Percentiles rank a stretch among this genome's conserved stretches.
phyloP scores from a whole-genome alignment of 768 basidiomycete species.

The Neoboletus brunneissimus region DNA sequence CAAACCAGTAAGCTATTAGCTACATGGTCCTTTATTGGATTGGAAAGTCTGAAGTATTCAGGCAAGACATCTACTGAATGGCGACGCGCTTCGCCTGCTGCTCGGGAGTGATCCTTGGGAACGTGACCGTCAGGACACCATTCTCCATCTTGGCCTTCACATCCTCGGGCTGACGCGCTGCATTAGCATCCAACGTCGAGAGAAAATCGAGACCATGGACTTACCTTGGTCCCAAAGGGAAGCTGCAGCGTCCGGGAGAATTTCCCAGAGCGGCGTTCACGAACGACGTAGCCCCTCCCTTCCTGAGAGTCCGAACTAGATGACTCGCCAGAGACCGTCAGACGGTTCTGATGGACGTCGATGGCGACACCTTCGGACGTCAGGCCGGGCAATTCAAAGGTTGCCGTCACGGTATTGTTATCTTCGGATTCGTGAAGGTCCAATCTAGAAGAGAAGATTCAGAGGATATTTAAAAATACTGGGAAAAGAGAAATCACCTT shows the following conservation, averaged over 20 bases:
- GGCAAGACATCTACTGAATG: neutral
- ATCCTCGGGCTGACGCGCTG: constrained; percentile 35
- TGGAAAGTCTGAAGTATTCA: neutral
- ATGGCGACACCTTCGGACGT: constrained; percentile 47
- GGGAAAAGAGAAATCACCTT: too few species aligned
- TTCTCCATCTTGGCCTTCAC: constrained; percentile 48
- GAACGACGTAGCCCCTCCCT: constrained; percentile 40
- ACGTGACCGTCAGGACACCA: constrained; percentile 45
- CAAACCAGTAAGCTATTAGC: neutral
- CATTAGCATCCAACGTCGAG: neutral
- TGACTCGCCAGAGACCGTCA: constrained; percentile 48
- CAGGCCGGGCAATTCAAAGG: constrained; percentile 56
- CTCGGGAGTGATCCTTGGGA: constrained; percentile 44
- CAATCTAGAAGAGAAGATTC: too few species aligned
- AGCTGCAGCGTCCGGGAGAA: constrained; percentile 46
- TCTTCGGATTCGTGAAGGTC: constrained; percentile 46
- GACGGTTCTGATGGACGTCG: constrained; percentile 44
- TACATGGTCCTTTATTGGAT: neutral
- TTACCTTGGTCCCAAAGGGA: constrained; percentile 46
- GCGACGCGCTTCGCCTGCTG: constrained; percentile 41
- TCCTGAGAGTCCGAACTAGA: constrained; percentile 32
- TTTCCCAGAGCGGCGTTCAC: constrained; percentile 44
- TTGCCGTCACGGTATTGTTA: constrained; percentile 44
- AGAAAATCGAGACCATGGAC: neutral
- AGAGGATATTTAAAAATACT: too few species aligned